Evolutionary conservation across 805 yeast species (phyloP).

Genomic region (Candida nonsorbophila): DNA sequence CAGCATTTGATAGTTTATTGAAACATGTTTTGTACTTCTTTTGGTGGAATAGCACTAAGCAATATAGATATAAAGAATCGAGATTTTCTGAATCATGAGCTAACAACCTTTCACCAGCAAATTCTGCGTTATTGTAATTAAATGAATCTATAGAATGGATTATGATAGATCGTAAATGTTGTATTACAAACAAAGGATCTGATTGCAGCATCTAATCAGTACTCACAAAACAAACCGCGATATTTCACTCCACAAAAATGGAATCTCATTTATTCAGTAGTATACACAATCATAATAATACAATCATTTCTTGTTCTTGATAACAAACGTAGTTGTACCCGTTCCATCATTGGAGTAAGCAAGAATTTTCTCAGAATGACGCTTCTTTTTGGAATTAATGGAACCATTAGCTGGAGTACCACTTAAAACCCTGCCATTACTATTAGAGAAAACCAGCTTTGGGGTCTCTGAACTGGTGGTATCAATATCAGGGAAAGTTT

Average conservation of each 20-base stretch:
- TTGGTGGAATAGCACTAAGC: slow-evolving; percentile 57
- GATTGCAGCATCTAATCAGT: no score
- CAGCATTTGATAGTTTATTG: slow-evolving; percentile 28
- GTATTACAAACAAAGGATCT: slow-evolving; percentile 10
- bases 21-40: slow-evolving; percentile 60
- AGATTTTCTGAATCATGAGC: slow-evolving; percentile 54
- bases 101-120: slow-evolving; percentile 75
- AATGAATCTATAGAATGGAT: slow-evolving; percentile 70
- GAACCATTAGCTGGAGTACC: slow-evolving; percentile 4
- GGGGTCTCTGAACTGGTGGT: slow-evolving; percentile 12
- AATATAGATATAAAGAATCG: slow-evolving; percentile 66
- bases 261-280: slow-evolving; percentile 1
- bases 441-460: slow-evolving; percentile 16
- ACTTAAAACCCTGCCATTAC: slow-evolving; percentile 19
- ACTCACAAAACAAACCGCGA: neutral
- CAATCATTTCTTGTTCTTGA: slow-evolving; percentile 25
- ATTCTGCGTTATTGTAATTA: slow-evolving; percentile 70
- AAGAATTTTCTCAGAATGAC: slow-evolving; percentile 27
- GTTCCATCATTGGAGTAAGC: slow-evolving; percentile 38
- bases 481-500: slow-evolving; percentile 12
- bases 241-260: no score
- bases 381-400: slow-evolving; percentile 4
- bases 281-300: no score
- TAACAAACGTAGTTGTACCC: slow-evolving; percentile 30
- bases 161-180: slow-evolving; percentile 52